Evolutionary conservation across 179 eudicot genomes (phyloP).

Genomic region (Corrigiola litoralis): DNA sequence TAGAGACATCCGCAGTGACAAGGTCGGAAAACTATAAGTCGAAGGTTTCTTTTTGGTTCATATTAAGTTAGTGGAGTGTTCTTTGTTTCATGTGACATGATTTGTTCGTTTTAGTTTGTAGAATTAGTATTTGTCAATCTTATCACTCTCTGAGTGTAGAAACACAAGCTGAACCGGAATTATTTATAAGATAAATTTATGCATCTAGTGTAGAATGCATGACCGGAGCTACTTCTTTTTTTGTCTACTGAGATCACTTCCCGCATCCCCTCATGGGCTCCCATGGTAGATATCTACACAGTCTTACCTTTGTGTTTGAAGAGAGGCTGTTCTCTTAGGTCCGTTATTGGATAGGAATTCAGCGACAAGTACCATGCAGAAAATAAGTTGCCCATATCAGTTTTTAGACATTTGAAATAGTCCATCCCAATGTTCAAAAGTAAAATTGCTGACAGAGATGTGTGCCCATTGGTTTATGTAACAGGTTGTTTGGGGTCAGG

Average conservation of each 20-base stretch:
- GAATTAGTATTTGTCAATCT: no score
- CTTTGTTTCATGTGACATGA: not conserved
- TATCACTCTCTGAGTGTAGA: no score
- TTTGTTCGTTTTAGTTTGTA: not conserved
- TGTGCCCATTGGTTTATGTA: slow-evolving; percentile 16
- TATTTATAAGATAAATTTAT: not conserved
- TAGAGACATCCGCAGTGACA: slow-evolving; percentile 81
- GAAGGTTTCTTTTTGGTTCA: not conserved
- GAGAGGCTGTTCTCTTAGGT: no score
- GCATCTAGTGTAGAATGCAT: not conserved
- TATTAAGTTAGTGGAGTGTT: not conserved
- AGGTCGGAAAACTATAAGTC: slow-evolving; percentile 37
- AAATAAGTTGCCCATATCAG: not conserved
- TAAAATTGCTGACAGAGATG: no score
- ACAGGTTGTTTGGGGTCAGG: slow-evolving; percentile 92
- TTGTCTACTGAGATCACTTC: not conserved
- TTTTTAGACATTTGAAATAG: not conserved
- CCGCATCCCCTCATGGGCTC: not conserved
- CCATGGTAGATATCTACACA: no score
- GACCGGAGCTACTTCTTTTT: not conserved
- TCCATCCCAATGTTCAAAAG: not conserved
- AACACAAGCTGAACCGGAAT: no score
- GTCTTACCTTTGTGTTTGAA: no score
- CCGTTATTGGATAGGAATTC: not conserved
- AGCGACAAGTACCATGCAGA: not conserved